Conservation (phyloP, 805 yeast species). For the Ogataea nonfermentans region DNA sequence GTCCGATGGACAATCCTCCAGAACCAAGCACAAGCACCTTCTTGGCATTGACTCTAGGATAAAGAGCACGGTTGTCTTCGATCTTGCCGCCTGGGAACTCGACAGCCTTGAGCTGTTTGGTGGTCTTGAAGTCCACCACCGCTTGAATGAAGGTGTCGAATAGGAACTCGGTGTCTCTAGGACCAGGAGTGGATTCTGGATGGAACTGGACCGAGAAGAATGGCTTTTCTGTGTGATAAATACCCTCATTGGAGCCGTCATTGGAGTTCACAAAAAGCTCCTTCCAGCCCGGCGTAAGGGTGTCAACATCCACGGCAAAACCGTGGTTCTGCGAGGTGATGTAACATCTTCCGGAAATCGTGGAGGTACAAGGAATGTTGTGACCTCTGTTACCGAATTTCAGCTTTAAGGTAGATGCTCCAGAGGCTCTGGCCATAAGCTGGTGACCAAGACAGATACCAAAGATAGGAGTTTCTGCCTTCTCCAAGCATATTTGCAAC, state of each 20-base stretch:
- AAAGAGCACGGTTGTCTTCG: conserved; percentile 69
- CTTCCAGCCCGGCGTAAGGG: conserved; percentile 81
- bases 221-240: conserved; percentile 83
- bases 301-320: conserved; percentile 84
- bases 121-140: conserved; percentile 61
- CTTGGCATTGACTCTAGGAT: conserved; percentile 80
- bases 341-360: conserved; percentile 89
- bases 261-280: conserved; percentile 94
- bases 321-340: conserved; percentile 99
- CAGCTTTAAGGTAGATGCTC: conserved; percentile 88
- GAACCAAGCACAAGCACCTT: conserved; percentile 94
- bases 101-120: conserved; percentile 63
- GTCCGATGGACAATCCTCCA: conserved; percentile 98
- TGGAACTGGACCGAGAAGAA: conserved; percentile 98
- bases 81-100: conserved; percentile 86
- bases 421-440: conserved; percentile 90
- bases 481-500: conserved; percentile 54
- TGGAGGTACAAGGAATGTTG: conserved; percentile 88
- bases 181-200: conserved; percentile 99
- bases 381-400: conserved; percentile 99
- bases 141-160: conserved; percentile 90
- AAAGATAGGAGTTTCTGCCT: conserved; percentile 81
- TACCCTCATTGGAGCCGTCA: conserved; percentile 98
- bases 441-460: conserved; percentile 99
- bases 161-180: conserved; percentile 96